Percentiles rank a stretch among this genome's conserved stretches.
These are phyloP conservation scores for Argentina anserina DNA, from an alignment of 306 rosid genomes.

Conservation along the genomic window DNA sequence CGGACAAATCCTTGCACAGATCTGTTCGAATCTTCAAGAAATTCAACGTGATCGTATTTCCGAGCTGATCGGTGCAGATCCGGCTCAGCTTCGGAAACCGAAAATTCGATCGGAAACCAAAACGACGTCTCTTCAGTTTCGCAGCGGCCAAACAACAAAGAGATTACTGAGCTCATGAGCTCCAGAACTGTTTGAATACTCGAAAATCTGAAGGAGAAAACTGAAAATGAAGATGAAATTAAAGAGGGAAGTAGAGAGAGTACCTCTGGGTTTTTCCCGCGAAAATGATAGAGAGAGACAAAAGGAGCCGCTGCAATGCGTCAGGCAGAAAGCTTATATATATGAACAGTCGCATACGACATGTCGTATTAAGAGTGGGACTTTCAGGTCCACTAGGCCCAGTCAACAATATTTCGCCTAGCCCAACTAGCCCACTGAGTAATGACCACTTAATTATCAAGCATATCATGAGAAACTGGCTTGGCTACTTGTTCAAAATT, in stretches of 20 bases:
- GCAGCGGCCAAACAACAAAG: not conserved
- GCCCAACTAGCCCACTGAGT: no score
- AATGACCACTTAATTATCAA: no score
- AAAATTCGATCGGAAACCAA: not conserved
- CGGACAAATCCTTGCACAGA: not conserved
- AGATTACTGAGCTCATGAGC: not conserved
- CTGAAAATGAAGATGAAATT: not conserved
- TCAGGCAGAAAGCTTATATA: not conserved
- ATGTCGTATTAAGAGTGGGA: no score
- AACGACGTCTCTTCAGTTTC: not conserved
- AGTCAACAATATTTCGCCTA: no score
- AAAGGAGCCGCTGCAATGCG: not conserved
- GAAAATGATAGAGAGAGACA: slow-evolving; percentile 13
- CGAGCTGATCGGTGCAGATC: not conserved
- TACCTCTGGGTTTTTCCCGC: slow-evolving; percentile 13
- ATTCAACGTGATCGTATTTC: not conserved
- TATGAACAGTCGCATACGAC: not conserved
- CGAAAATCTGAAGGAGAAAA: not conserved
- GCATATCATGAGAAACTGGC: no score
- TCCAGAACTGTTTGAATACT: not conserved
- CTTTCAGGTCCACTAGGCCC: no score
- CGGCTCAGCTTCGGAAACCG: not conserved
- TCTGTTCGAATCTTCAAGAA: not conserved
- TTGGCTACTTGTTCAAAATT: no score
- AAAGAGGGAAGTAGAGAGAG: not conserved